These are phyloP conservation scores for Pseudocercospora macadamiae DNA, from an alignment of 2,329 filamentous ascomycete species.

Conservation along the genomic window DNA sequence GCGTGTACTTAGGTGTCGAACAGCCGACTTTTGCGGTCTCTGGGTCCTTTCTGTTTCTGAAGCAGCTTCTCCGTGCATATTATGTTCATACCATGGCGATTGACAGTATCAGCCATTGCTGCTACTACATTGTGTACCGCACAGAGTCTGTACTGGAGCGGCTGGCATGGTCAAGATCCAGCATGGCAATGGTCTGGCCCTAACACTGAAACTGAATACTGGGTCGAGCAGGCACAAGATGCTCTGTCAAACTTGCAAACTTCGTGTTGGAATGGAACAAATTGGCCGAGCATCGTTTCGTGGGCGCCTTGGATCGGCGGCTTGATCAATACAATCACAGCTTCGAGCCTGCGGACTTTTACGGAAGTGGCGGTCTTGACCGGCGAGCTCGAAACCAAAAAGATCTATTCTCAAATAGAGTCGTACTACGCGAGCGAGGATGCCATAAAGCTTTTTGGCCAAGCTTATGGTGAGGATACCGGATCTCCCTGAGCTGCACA, in stretches of 20 bases:
- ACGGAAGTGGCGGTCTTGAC: not conserved
- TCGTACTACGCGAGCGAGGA: slow-evolving; percentile 34
- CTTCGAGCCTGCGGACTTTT: not conserved
- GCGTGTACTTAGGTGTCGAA: too few species aligned
- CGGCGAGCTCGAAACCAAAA: slow-evolving; percentile 28
- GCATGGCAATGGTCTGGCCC: slow-evolving; percentile 22
- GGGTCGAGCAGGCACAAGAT: slow-evolving; percentile 31
- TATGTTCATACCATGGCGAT: too few species aligned
- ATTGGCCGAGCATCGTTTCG: slow-evolving; percentile 19
- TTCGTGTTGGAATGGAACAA: slow-evolving; percentile 34
- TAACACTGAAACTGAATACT: slow-evolving; percentile 19
- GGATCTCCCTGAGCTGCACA: not conserved
- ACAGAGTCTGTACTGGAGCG: not conserved
- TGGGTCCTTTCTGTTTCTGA: too few species aligned
- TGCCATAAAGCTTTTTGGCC: slow-evolving; percentile 36
- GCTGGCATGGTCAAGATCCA: not conserved
- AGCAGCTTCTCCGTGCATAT: too few species aligned
- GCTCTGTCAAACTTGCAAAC: slow-evolving; percentile 31
- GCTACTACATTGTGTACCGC: too few species aligned
- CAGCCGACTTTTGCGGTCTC: too few species aligned
- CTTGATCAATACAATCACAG: slow-evolving; percentile 28
- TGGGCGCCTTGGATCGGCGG: slow-evolving; percentile 33
- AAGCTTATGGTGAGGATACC: slow-evolving; percentile 30
- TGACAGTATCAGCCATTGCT: too few species aligned
- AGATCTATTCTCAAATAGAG: slow-evolving; percentile 32